A percentile compares a stretch with the other conserved stretches of the same genome.
Conservation (phyloP, 1,284 basidiomycete species). For the Sphaerobolus stellatus region DNA sequence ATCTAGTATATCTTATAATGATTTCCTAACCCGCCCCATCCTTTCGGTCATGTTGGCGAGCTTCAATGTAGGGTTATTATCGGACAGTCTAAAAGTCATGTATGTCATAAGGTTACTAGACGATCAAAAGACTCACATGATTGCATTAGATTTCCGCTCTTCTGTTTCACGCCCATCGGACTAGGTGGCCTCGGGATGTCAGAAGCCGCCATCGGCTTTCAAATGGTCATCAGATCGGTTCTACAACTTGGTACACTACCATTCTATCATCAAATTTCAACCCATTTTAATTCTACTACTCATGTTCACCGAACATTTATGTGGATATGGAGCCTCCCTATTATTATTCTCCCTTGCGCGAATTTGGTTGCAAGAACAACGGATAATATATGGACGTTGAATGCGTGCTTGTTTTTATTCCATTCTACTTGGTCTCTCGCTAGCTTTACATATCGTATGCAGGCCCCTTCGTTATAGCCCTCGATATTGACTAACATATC, state of each 20-base stretch:
- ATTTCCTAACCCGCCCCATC: slow-evolving; percentile 6
- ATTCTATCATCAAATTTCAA: slow-evolving; percentile 4
- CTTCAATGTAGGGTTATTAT: no score
- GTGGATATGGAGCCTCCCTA: slow-evolving; percentile 16
- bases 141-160: slow-evolving; percentile 16
- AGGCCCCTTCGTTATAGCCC: neutral
- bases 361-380: slow-evolving; percentile 16
- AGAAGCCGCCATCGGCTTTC: slow-evolving; percentile 16
- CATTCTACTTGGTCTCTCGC: slow-evolving; percentile 15
- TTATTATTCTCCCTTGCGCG: slow-evolving; percentile 17
- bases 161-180: slow-evolving; percentile 14
- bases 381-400: slow-evolving; percentile 5
- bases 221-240: slow-evolving; percentile 14
- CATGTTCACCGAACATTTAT: slow-evolving; percentile 14
- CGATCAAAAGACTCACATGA: neutral
- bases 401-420: slow-evolving; percentile 6
- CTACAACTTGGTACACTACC: slow-evolving; percentile 9
- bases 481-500: neutral
- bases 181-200: slow-evolving; percentile 14
- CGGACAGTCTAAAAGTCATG: no score
- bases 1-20: no score
- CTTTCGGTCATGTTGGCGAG: no score
- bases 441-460: slow-evolving; percentile 1
- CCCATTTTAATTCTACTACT: slow-evolving; percentile 2
- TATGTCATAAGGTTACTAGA: neutral